These are phyloP conservation scores for Serendipita sp. DNA, from an alignment of 768 basidiomycete species.

Conservation along the genomic window DNA sequence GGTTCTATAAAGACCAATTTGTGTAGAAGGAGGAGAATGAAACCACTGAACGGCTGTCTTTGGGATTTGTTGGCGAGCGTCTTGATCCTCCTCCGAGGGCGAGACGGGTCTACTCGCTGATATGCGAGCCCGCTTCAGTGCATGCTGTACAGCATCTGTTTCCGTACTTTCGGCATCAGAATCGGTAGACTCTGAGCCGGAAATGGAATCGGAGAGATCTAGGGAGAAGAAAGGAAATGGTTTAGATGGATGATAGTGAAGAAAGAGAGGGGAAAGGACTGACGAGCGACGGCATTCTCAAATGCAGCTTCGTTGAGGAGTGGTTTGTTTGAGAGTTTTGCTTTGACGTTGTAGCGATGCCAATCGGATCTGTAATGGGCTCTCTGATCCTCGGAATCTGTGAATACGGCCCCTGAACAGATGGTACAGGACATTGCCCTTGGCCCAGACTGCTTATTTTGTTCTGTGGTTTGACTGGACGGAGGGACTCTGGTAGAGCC, in stretches of 20 bases:
- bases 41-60: constrained; percentile 80
- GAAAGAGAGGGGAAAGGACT: constrained; percentile 14
- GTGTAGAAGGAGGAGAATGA: constrained; percentile 70
- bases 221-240: neutral
- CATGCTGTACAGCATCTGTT: constrained; percentile 13
- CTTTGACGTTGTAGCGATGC: constrained; percentile 96
- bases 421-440: constrained; percentile 51
- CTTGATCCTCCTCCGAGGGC: constrained; percentile 26
- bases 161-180: constrained; percentile 53
- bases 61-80: constrained; percentile 19
- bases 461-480: constrained; percentile 19
- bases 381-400: constrained; percentile 67
- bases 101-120: constrained; percentile 26
- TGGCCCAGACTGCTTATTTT: constrained; percentile 19
- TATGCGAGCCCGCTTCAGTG: neutral
- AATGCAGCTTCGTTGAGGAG: constrained; percentile 60
- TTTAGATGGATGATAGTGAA: neutral
- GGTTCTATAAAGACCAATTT: constrained; percentile 75
- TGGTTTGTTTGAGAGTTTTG: constrained; percentile 45
- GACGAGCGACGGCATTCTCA: constrained; percentile 67
- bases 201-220: constrained; percentile 78
- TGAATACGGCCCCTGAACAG: constrained; percentile 53
- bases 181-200: constrained; percentile 59
- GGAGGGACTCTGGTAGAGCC: constrained; percentile 17
- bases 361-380: constrained; percentile 86